Evolutionary conservation across 140 eudicot genomes (phyloP).

Genomic region (Erigeron philadelphicus): DNA sequence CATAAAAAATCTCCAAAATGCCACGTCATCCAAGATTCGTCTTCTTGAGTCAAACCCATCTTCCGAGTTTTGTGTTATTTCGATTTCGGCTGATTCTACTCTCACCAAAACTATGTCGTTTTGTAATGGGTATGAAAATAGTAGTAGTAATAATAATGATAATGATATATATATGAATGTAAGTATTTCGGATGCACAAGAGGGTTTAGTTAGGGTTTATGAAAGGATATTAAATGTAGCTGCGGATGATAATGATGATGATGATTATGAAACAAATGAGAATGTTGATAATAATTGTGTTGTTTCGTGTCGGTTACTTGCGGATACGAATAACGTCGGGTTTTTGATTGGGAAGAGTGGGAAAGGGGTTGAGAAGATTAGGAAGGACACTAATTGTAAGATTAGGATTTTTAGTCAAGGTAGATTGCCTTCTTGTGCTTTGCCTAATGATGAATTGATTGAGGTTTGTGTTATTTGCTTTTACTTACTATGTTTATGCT

Average conservation of each 20-base stretch:
- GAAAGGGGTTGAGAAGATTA: slow-evolving; percentile 47
- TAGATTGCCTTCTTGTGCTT: slow-evolving; percentile 37
- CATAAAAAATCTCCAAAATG: slow-evolving; percentile 44
- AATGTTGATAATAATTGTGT: slow-evolving; percentile 30
- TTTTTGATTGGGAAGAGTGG: slow-evolving; percentile 70
- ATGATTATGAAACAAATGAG: slow-evolving; percentile 26
- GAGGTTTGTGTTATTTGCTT: slow-evolving; percentile 40
- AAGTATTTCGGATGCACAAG: slow-evolving; percentile 63
- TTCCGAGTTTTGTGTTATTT: slow-evolving; percentile 46
- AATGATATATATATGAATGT: slow-evolving; percentile 12
- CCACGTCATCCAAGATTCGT: slow-evolving; percentile 49
- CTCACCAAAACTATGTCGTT: slow-evolving; percentile 21
- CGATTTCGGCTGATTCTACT: slow-evolving; percentile 25
- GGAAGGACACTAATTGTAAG: slow-evolving; percentile 51
- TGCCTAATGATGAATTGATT: slow-evolving; percentile 42
- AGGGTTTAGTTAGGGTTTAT: slow-evolving; percentile 66
- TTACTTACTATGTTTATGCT: not conserved
- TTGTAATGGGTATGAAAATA: not conserved
- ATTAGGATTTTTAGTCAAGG: slow-evolving; percentile 35
- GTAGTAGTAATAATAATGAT: not conserved
- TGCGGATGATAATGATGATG: slow-evolving; percentile 49
- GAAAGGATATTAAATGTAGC: slow-evolving; percentile 64
- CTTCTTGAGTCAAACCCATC: slow-evolving; percentile 40
- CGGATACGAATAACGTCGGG: slow-evolving; percentile 37
- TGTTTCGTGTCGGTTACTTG: slow-evolving; percentile 60